Conservation (phyloP, 345 rosid genomes). For the Populus nigra region DNA sequence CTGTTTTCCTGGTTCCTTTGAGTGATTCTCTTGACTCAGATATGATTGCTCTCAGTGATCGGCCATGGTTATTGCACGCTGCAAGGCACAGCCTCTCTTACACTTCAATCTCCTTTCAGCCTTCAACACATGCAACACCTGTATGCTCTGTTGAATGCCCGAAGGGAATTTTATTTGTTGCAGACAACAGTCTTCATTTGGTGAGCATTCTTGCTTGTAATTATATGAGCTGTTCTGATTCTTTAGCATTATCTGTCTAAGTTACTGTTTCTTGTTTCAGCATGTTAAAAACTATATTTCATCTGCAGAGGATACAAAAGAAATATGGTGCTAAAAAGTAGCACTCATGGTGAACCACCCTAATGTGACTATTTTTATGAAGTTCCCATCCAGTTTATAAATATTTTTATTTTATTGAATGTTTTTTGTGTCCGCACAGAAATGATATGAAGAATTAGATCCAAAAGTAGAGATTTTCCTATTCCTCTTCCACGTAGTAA, state of each 20-base stretch:
- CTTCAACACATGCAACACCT: constrained; percentile 95
- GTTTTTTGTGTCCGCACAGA: background rate
- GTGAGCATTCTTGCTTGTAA: constrained; percentile 35
- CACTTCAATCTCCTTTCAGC: constrained; percentile 87
- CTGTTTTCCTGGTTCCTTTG: constrained; percentile 89
- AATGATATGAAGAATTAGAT: background rate
- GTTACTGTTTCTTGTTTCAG: background rate
- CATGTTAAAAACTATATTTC: background rate
- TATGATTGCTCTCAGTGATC: constrained; percentile 87
- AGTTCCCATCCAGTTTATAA: background rate
- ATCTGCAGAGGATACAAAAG: background rate
- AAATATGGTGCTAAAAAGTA: background rate
- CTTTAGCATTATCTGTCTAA: background rate
- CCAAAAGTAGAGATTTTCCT: background rate
- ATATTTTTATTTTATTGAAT: background rate
- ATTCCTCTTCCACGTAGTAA: background rate
- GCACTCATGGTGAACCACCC: background rate
- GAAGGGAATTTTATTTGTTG: constrained; percentile 83
- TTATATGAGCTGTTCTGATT: background rate
- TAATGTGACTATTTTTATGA: constrained; percentile 8
- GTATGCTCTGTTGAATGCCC: constrained; percentile 91
- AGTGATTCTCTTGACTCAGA: constrained; percentile 73
- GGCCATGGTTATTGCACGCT: constrained; percentile 95
- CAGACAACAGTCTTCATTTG: constrained; percentile 91
- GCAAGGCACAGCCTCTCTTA: constrained; percentile 89